Evolutionary conservation across 805 yeast genomes (phyloP).

Genomic region (Zygoascus ofunaensis): DNA sequence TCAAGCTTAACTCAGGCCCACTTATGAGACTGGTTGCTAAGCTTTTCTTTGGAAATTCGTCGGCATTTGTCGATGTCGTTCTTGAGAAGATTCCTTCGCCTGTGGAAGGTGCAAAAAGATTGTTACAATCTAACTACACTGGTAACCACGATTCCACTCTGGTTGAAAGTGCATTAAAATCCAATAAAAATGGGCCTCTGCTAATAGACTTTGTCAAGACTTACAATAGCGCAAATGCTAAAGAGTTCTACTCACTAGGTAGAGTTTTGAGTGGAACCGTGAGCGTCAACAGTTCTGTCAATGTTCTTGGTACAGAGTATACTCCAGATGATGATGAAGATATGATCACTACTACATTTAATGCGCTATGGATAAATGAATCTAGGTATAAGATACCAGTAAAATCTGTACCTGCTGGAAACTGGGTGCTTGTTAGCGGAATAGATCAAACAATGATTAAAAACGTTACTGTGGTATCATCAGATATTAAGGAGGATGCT

Average conservation of each 20-base stretch:
- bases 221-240: constrained; percentile 46
- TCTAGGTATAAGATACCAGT: constrained; percentile 61
- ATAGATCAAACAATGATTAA: constrained; percentile 48
- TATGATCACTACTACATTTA: constrained; percentile 28
- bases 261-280: constrained; percentile 57
- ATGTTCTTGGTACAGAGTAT: constrained; percentile 48
- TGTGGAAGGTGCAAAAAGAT: constrained; percentile 23
- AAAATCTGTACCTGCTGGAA: constrained; percentile 49
- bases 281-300: constrained; percentile 37
- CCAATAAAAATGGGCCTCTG: constrained; percentile 36
- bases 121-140: constrained; percentile 23
- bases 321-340: constrained; percentile 48
- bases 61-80: constrained; percentile 47
- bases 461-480: constrained; percentile 46
- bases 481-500: constrained; percentile 20
- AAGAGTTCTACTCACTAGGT: constrained; percentile 46
- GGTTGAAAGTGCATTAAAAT: constrained; percentile 20
- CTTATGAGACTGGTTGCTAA: constrained; percentile 47
- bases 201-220: constrained; percentile 52
- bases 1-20: constrained; percentile 46
- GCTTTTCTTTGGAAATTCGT: constrained; percentile 43
- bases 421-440: constrained; percentile 60
- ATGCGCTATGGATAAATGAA: constrained; percentile 42
- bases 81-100: constrained; percentile 34
- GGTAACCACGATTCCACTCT: constrained; percentile 23